Conservation (phyloP, 2,329 filamentous ascomycete species). For the Beauveria pseudobassiana region DNA sequence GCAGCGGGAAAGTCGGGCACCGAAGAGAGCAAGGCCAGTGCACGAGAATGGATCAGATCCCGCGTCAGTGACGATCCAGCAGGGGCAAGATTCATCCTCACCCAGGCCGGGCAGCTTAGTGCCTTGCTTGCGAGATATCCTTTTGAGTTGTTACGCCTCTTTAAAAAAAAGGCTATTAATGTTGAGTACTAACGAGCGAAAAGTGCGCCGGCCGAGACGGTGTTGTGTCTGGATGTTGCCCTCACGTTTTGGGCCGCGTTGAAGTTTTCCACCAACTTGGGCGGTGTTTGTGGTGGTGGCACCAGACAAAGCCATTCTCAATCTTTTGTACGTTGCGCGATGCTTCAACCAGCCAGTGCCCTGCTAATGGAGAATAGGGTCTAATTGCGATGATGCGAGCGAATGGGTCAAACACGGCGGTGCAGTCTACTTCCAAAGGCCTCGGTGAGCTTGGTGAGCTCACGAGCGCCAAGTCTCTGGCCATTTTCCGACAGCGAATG, state of each 20-base stretch:
- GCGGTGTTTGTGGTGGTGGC: not conserved
- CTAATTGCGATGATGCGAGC: not conserved
- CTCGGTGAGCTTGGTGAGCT: slow-evolving; percentile 1
- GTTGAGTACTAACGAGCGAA: not conserved
- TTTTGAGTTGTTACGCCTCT: not conserved
- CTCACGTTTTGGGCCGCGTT: slow-evolving; percentile 9
- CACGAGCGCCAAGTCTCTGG: slow-evolving; percentile 3
- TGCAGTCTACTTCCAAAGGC: slow-evolving; percentile 2
- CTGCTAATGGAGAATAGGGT: not conserved
- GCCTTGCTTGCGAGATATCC: slow-evolving; percentile 5
- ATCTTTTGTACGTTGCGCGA: not conserved
- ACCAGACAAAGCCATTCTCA: not conserved
- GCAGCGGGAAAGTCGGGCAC: slow-evolving; percentile 7
- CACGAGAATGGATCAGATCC: not conserved
- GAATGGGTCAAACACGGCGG: not conserved
- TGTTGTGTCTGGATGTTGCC: not conserved
- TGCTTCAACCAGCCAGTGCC: not conserved
- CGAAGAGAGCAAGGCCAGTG: slow-evolving; percentile 2
- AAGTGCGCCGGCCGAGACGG: slow-evolving; percentile 3
- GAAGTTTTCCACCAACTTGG: not conserved
- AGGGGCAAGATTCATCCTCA: not conserved
- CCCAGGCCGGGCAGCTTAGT: not conserved
- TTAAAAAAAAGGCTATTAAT: no score
- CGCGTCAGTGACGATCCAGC: slow-evolving; percentile 1
- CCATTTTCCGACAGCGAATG: slow-evolving; percentile 5